Base-by-base conservation (phyloP, 805 yeast species). In the Tetrapisispora iriomotensis region DNA sequence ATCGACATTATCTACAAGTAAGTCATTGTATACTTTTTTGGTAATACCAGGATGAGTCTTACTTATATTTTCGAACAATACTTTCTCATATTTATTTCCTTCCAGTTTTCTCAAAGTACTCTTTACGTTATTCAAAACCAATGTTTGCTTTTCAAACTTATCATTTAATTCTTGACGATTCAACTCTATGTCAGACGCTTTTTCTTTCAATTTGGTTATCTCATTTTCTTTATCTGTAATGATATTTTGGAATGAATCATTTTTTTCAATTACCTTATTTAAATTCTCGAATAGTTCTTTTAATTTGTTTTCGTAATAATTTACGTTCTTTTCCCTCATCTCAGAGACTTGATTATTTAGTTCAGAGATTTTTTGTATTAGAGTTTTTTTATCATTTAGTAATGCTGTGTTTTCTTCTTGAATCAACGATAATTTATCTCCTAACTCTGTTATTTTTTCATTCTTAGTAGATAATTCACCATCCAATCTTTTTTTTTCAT, bases 31-130 rank as follows among this genome's bases (percentile, higher is more conserved):
- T 3, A 44, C 40, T 28, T 41, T 47, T 8, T 42, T 40, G 9
- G 37, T 43, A 35, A 61, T 54, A 15, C 50, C 58, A 8, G 64
- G 59, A 21, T 49, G 52, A 21, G 50, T 43, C 29, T 44, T 46
- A 12, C 42, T 33, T 8, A 23, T 23, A n/a, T 10, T 38, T n/a
- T 38, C 41, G 34, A 20, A 38, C 35, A 56, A 45, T 1, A 61
- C 51, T 6, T 46, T 49, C n/a, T 48, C 48, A 2, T 46, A 30
- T 1, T 39, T 18, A 25, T 55, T 46, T 1, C 67, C 67, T 36
- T 39, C 41, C 15, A 40, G 32, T 29, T 38, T 43, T 6, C 36
- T 20, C 17, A 33, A 17, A 15, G 22, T 33, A 33, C 27, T 33
- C 29, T 39, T 38, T 24, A 38, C 31, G 13, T 17, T 28, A 19